A percentile compares a stretch with the other conserved stretches of the same genome.
These are phyloP conservation scores for Plasmodium knowlesi DNA, from an alignment of 169 alveolate genomes.

Conservation along the genomic window DNA sequence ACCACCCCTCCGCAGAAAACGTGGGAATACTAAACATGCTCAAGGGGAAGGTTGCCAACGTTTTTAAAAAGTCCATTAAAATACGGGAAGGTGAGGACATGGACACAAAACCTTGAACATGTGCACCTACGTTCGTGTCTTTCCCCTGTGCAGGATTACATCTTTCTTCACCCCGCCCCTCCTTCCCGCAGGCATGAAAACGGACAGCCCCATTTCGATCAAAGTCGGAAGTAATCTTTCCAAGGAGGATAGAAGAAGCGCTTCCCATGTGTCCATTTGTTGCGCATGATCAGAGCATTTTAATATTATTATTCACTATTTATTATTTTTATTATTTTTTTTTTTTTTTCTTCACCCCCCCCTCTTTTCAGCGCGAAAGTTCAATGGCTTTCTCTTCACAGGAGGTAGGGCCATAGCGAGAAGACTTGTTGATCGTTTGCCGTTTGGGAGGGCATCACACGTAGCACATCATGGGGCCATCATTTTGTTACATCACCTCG, in stretches of 20 bases:
- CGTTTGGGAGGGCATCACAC: neutral
- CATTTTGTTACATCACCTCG: neutral
- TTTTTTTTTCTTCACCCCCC: constrained; percentile 25
- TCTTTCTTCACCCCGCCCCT: neutral
- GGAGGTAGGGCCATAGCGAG: constrained; percentile 12
- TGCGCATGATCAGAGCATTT: neutral
- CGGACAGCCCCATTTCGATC: constrained; percentile 53
- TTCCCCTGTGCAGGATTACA: neutral
- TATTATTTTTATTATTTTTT: neutral
- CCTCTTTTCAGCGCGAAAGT: constrained; percentile 14
- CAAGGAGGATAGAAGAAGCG: neutral
- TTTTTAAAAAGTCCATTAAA: constrained; percentile 14
- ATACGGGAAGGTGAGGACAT: constrained; percentile 20
- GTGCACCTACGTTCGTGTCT: neutral
- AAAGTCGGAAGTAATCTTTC: constrained; percentile 63
- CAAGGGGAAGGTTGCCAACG: constrained; percentile 26
- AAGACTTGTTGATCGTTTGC: neutral
- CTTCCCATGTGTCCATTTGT: neutral
- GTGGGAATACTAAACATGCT: constrained; percentile 21
- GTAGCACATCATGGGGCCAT: neutral
- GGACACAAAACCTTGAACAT: neutral
- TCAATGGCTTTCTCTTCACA: constrained; percentile 25
- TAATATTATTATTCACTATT: too few relatives aligned
- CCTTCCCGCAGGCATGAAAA: neutral
- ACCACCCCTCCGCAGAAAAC: constrained; percentile 9